Evolutionary conservation across 768 basidiomycete species (phyloP), one percentile per base, ranked within the genome.

Genomic region (Lyophyllum decastes): DNA sequence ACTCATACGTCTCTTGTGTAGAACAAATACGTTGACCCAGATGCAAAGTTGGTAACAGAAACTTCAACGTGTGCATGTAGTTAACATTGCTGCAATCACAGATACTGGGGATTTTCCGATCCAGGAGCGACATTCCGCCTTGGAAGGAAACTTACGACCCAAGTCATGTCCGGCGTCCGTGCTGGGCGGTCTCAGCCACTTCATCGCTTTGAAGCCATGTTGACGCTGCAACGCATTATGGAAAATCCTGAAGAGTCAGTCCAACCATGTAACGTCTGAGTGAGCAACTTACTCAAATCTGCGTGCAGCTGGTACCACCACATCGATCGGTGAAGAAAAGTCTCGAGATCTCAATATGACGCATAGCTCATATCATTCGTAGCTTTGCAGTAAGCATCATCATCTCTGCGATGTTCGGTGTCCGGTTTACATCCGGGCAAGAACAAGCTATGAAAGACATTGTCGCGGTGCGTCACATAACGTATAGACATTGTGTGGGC

Each of bases 401-500:
- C 44, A 54, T 54, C 21, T 54, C 54, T 11, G 54, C 54, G n/a
- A 54, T 54, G 54, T 54, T 54, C 33, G 54, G 54, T 41, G 54
- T 54, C 16, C 54, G 45, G 27, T 54, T 54, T 22, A 54, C 54
- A 4, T 35, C 54, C 17, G 54, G 54, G 16, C 44, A 54, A 1
- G 54, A 54, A 26, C 45, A 54, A 47, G 21, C 40, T 4, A 46
- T 54, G 46, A 47, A 48, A 47, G 45, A 54, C 17, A n/a, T n/a
- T n/a, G n/a, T n/a, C n/a, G n/a, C n/a, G n/a, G n/a, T n/a, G n/a
- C n/a, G n/a, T n/a, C n/a, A n/a, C n/a, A n/a, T n/a, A n/a, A n/a
- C n/a, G n/a, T n/a, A n/a, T n/a, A n/a, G n/a, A n/a, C n/a, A n/a
- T n/a, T n/a, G n/a, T n/a, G n/a, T n/a, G n/a, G n/a, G n/a, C n/a